phyloP scores from a whole-genome alignment of 1,284 basidiomycete genomes.

The Meira nashicola region DNA sequence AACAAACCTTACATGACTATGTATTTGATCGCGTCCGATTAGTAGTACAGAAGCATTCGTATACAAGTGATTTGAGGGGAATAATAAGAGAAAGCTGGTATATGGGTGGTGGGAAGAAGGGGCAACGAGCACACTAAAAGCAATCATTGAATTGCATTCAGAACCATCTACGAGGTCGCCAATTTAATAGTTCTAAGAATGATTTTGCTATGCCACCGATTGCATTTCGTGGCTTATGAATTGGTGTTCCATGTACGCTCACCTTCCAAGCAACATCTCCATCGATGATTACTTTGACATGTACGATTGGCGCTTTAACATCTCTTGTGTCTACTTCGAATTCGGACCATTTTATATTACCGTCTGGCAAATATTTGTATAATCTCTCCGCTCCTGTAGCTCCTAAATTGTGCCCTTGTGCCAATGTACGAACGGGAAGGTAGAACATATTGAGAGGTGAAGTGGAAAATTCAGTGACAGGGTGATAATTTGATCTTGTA shows the following conservation, averaged over 20 bases:
- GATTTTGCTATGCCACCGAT: slow-evolving; percentile 48
- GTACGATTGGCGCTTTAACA: slow-evolving; percentile 59
- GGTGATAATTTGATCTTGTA: slow-evolving; percentile 43
- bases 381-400: slow-evolving; percentile 62
- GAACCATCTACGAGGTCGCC: slow-evolving; percentile 36
- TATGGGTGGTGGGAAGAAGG: neutral
- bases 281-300: slow-evolving; percentile 60
- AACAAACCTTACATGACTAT: too few species aligned
- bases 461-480: slow-evolving; percentile 61
- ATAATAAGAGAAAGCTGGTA: neutral
- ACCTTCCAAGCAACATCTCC: slow-evolving; percentile 63
- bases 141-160: slow-evolving; percentile 5
- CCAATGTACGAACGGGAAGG: slow-evolving; percentile 49
- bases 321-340: slow-evolving; percentile 71
- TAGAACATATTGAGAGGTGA: slow-evolving; percentile 62
- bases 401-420: slow-evolving; percentile 54
- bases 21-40: neutral
- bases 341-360: slow-evolving; percentile 58
- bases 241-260: slow-evolving; percentile 45
- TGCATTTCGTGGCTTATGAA: slow-evolving; percentile 35
- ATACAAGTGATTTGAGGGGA: neutral
- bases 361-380: slow-evolving; percentile 58
- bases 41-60: neutral
- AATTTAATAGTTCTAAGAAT: slow-evolving; percentile 48
- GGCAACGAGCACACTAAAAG: neutral